Conservation (phyloP, 225 moss, liverwort and hornwort genomes). For the Pleurozium schreberi region DNA sequence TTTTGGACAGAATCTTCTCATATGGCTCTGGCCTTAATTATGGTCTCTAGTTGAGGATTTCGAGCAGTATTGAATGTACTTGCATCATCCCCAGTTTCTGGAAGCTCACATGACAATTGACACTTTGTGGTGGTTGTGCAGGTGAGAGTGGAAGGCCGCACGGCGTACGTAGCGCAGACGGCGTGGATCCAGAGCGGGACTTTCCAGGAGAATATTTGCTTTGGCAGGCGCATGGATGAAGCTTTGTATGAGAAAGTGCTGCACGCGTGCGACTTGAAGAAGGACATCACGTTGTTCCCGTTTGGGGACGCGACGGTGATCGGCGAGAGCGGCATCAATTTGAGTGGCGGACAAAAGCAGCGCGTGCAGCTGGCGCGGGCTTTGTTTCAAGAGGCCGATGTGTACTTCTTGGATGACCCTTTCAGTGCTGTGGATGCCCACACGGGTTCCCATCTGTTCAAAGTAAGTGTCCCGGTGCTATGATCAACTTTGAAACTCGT, state of each 20-base stretch:
- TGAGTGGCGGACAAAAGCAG: conserved; percentile 86
- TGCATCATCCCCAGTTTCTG: background rate
- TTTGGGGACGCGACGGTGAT: conserved; percentile 66
- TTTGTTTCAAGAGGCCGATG: conserved; percentile 71
- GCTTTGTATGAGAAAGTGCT: conserved; percentile 40
- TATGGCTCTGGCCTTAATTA: background rate
- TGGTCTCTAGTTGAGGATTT: background rate
- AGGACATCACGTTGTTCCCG: conserved; percentile 49
- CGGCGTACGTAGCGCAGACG: conserved; percentile 58
- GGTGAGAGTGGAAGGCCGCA: conserved; percentile 29
- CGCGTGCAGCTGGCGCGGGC: conserved; percentile 75
- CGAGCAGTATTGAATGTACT: background rate
- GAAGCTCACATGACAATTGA: background rate
- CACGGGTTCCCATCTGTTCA: conserved; percentile 22
- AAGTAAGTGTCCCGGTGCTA: background rate
- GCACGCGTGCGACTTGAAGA: conserved; percentile 53
- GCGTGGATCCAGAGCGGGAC: conserved; percentile 62
- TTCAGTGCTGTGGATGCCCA: conserved; percentile 53
- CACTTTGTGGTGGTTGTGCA: background rate
- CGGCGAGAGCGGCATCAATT: conserved; percentile 71
- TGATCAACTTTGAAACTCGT: background rate
- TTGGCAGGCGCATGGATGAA: conserved; percentile 41
- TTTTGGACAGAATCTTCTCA: background rate
- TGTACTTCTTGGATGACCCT: conserved; percentile 78
- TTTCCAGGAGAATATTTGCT: conserved; percentile 42